Evolutionary conservation across 371 early-diverging fungal species (phyloP), one percentile per base, ranked within the genome.

Genomic region (Lichtheimia ramosa): DNA sequence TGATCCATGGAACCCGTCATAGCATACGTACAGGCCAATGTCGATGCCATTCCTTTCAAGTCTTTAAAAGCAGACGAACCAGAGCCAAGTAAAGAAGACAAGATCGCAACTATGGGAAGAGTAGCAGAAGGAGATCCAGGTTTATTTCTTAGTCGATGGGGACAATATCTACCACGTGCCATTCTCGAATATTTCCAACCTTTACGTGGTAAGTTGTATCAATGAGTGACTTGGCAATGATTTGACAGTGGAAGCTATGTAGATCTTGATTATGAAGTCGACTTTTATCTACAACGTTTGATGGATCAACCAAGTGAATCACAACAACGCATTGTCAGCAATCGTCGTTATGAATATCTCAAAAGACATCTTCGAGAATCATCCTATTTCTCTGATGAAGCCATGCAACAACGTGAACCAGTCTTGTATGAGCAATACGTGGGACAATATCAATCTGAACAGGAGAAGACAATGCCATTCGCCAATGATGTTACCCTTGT

Each of bases 61-160:
- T 63, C 78, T 3, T 57, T 82, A 18, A 60, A 73, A 42, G 57
- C 56, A 6, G 66, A 68, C 10, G 82, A 82, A 65, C 21, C 40
- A 6, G 80, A 79, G 41, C 21, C 57, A 3, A 51, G 51, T 8
- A 40, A 56, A 41, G 50, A 64, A 23, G 71, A 73, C 46, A 75
- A 80, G 58, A 43, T 74, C 7, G 8, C 27, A 5, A 46, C 60
- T 18, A 82, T 82, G 73, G 25, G 58, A 16, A 23, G 59, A 24
- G 54, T 67, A 10, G 43, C 80, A 8, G 52, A 59, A 14, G 20
- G 39, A 3, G 80, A 82, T 65, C 82, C 78, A 4, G 78, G 61
- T 0, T 54, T 82, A 16, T 82, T 82, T 51, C 51, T 82, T 4
- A 71, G 74, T 23, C 74, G 73, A 55, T 82, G 82, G 82, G 82